A percentile compares a stretch with the other conserved stretches of the same genome.
Conservation (phyloP, 768 basidiomycete genomes). For the Suillus subalutaceus region DNA sequence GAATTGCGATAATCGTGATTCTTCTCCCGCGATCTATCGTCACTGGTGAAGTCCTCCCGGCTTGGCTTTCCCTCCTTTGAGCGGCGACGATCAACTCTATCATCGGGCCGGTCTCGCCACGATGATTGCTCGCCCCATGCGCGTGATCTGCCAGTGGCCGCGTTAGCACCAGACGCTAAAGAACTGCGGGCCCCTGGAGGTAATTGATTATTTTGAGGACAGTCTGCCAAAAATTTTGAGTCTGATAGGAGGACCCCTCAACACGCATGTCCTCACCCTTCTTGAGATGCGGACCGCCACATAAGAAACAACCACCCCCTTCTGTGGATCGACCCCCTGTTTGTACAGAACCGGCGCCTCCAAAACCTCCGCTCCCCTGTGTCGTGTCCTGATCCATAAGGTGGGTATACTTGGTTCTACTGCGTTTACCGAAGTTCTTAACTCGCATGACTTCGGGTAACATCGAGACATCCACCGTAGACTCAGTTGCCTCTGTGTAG, state of each 20-base stretch:
- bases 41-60: slow-evolving; percentile 27
- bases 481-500: slow-evolving; percentile 88
- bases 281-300: slow-evolving; percentile 93
- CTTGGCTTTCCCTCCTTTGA: slow-evolving; percentile 26
- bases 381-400: slow-evolving; percentile 94
- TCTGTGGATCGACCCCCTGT: slow-evolving; percentile 58
- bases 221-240: slow-evolving; percentile 38
- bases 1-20: slow-evolving; percentile 20
- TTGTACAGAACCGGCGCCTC: slow-evolving; percentile 56
- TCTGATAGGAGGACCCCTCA: slow-evolving; percentile 8
- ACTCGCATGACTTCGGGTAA: slow-evolving; percentile 98
- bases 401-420: slow-evolving; percentile 96
- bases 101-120: slow-evolving; percentile 39
- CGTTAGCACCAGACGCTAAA: slow-evolving; percentile 38
- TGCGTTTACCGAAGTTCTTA: slow-evolving; percentile 90
- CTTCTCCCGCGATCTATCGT: slow-evolving; percentile 21
- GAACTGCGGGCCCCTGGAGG: slow-evolving; percentile 31
- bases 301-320: slow-evolving; percentile 83
- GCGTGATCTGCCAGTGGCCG: slow-evolving; percentile 31
- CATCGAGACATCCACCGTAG: slow-evolving; percentile 83
- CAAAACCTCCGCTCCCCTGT: slow-evolving; percentile 60
- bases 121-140: slow-evolving; percentile 37
- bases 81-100: slow-evolving; percentile 27
- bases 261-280: slow-evolving; percentile 56
- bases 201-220: slow-evolving; percentile 51